A percentile compares a stretch with the other conserved stretches of the same genome.
Conservation (phyloP, 169 alveolate species). For the Besnoitia besnoiti region DNA sequence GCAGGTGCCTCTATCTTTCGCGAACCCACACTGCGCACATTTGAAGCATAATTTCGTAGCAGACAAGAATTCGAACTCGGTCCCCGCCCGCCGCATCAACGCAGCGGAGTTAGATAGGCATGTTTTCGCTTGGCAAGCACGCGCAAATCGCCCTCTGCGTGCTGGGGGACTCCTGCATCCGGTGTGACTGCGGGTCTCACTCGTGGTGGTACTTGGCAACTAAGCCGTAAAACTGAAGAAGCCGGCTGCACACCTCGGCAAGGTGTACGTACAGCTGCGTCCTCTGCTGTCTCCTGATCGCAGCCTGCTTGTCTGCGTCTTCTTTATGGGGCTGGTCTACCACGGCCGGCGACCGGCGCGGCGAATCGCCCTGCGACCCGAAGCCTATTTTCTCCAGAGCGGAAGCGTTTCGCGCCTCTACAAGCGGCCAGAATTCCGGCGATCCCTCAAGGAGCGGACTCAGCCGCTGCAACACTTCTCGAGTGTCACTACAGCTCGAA, state of each 20-base stretch:
- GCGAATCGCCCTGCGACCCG: background rate
- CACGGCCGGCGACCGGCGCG: background rate
- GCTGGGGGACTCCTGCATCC: background rate
- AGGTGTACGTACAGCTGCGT: slow-evolving; percentile 13
- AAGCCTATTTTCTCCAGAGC: background rate
- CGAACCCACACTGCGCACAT: too few species aligned
- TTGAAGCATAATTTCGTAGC: too few species aligned
- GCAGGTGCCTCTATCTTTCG: too few species aligned
- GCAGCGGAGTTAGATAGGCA: background rate
- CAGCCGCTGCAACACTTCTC: slow-evolving; percentile 2
- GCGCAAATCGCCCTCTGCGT: background rate
- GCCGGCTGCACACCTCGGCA: slow-evolving; percentile 30
- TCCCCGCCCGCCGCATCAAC: too few species aligned
- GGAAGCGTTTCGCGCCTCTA: background rate
- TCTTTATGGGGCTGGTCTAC: background rate
- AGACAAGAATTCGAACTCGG: too few species aligned
- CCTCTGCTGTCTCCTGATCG: background rate
- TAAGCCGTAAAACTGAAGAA: background rate
- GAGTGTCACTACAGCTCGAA: background rate
- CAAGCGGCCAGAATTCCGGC: slow-evolving; percentile 11
- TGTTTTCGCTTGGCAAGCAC: background rate
- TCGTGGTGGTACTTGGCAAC: background rate
- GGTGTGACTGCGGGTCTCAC: background rate
- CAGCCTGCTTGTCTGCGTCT: background rate
- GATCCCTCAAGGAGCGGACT: slow-evolving; percentile 14